Evolutionary conservation across 768 basidiomycete genomes (phyloP).

Genomic region (Termitomyces sp.): DNA sequence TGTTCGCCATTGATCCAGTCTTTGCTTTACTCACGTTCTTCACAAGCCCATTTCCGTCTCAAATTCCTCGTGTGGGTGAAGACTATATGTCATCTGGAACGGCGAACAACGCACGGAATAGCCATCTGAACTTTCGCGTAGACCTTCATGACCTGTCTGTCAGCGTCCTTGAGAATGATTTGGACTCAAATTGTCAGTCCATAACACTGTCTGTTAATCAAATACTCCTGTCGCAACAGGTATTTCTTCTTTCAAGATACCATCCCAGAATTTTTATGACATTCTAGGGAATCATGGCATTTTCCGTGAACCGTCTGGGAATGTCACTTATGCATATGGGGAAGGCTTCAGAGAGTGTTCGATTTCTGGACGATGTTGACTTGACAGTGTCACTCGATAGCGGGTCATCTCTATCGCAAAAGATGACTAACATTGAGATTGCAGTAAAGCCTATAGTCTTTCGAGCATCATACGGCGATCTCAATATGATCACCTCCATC

Average conservation of each 20-base stretch:
- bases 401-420: conserved; percentile 65
- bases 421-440: conserved; percentile 84
- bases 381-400: conserved; percentile 85
- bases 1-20: conserved; percentile 90
- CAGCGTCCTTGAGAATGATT: conserved; percentile 83
- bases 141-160: conserved; percentile 91
- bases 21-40: conserved; percentile 89
- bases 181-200: conserved; percentile 75
- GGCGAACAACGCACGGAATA: not conserved
- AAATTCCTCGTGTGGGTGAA: conserved; percentile 10
- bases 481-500: conserved; percentile 83
- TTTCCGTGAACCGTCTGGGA: conserved; percentile 79
- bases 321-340: conserved; percentile 96
- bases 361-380: conserved; percentile 92
- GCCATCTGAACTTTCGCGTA: conserved; percentile 62
- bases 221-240: conserved; percentile 90
- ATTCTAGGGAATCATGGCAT: conserved; percentile 70
- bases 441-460: conserved; percentile 81
- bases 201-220: conserved; percentile 84
- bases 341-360: conserved; percentile 73
- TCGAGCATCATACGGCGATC: conserved; percentile 93
- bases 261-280: not conserved
- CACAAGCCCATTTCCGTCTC: conserved; percentile 46
- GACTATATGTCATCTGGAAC: not conserved
- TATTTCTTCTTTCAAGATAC: conserved; percentile 27